These are phyloP conservation scores for Pouteria campechiana DNA, from an alignment of 179 eudicot species.

Conservation along the genomic window DNA sequence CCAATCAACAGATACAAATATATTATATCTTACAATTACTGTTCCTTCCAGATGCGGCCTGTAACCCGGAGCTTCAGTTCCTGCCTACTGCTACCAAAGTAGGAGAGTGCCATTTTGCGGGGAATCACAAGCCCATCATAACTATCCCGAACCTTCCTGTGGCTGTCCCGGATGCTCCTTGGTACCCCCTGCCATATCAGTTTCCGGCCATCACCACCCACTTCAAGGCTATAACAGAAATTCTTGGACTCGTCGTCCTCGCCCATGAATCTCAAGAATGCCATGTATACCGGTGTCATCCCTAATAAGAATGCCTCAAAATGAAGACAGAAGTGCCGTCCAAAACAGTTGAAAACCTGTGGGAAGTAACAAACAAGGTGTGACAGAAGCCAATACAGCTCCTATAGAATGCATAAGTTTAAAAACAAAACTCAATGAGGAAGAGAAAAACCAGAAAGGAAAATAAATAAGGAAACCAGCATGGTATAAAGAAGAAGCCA, in stretches of 20 bases:
- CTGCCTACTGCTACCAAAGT: slow-evolving; percentile 31
- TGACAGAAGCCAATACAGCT: too few species aligned
- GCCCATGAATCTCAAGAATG: slow-evolving; percentile 45
- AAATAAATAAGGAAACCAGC: slow-evolving; percentile 2
- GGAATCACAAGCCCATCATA: slow-evolving; percentile 40
- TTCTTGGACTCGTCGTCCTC: slow-evolving; percentile 37
- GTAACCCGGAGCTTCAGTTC: slow-evolving; percentile 38
- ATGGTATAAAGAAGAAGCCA: background rate
- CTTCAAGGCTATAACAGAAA: slow-evolving; percentile 34
- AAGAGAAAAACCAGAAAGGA: too few species aligned
- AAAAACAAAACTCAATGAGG: too few species aligned
- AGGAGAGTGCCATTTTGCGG: slow-evolving; percentile 30
- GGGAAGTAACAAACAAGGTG: too few species aligned
- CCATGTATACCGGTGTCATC: slow-evolving; percentile 35
- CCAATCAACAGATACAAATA: too few species aligned
- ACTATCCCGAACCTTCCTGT: slow-evolving; percentile 32
- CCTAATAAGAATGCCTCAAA: slow-evolving; percentile 44
- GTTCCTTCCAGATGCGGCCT: slow-evolving; percentile 35
- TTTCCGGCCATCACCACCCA: slow-evolving; percentile 28
- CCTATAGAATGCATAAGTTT: too few species aligned
- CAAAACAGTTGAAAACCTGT: slow-evolving; percentile 47
- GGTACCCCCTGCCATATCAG: slow-evolving; percentile 46
- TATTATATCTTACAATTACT: too few species aligned
- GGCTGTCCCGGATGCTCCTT: slow-evolving; percentile 44
- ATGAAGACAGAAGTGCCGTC: slow-evolving; percentile 37